Conservation (phyloP, 2,329 filamentous ascomycete species). For the Hypoxylon sp. region DNA sequence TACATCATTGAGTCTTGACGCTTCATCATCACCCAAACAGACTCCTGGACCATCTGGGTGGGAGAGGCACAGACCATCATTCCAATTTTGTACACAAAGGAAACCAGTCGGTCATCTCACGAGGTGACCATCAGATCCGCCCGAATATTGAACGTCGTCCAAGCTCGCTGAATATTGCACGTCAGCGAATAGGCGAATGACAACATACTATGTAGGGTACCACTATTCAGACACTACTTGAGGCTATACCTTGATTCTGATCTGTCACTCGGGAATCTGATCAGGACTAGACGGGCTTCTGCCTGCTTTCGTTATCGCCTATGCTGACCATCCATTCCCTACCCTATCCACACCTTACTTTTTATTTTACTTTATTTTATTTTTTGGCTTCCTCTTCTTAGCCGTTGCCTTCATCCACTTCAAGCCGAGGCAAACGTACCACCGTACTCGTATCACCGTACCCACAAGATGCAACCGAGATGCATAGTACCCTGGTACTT, state of each 20-base stretch:
- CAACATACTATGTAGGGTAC: constrained; percentile 33
- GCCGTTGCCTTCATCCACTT: constrained; percentile 18
- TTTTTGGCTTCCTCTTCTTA: background rate
- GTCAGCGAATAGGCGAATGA: constrained; percentile 24
- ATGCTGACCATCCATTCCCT: constrained; percentile 6
- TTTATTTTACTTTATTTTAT: background rate
- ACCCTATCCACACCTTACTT: background rate
- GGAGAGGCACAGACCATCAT: constrained; percentile 43
- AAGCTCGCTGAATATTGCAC: constrained; percentile 37
- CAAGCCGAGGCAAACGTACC: constrained; percentile 36
- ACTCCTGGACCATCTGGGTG: constrained; percentile 29
- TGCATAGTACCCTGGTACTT: constrained; percentile 40
- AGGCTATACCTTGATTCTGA: constrained; percentile 18
- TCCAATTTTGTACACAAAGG: constrained; percentile 18
- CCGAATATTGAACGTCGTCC: constrained; percentile 30
- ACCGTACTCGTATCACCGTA: constrained; percentile 43
- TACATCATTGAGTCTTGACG: constrained; percentile 33
- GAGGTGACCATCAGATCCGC: constrained; percentile 26
- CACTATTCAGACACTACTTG: constrained; percentile 18
- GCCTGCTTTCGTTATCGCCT: constrained; percentile 13
- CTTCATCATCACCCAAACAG: constrained; percentile 33
- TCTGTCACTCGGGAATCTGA: constrained; percentile 18
- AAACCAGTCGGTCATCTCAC: constrained; percentile 31
- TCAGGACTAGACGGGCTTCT: constrained; percentile 13
- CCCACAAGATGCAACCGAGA: constrained; percentile 45